phyloP scores from a whole-genome alignment of 306 rosid genomes.

The Quercus suber region DNA sequence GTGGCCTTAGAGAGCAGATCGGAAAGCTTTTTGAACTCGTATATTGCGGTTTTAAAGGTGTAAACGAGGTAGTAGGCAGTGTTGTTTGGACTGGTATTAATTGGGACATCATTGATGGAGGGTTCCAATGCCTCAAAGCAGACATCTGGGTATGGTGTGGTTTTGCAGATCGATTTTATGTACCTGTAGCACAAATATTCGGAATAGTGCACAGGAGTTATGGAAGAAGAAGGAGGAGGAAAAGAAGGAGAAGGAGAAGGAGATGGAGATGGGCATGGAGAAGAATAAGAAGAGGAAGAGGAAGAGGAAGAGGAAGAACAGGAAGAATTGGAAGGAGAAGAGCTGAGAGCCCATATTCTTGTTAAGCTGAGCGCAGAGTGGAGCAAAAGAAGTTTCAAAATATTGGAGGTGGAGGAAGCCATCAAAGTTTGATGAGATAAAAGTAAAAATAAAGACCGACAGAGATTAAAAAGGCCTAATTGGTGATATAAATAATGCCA shows the following conservation, averaged over 20 bases:
- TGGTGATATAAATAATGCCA: background rate
- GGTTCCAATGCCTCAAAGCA: slow-evolving; percentile 60
- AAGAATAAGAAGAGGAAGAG: background rate
- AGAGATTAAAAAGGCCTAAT: background rate
- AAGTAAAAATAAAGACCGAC: background rate
- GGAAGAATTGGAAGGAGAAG: too few relatives aligned
- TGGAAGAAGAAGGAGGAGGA: slow-evolving; percentile 29
- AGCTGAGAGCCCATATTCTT: slow-evolving; percentile 7
- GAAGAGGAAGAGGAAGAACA: background rate
- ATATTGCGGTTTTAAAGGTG: slow-evolving; percentile 49
- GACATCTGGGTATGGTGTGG: slow-evolving; percentile 50
- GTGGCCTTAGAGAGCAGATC: slow-evolving; percentile 34
- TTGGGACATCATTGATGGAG: slow-evolving; percentile 32
- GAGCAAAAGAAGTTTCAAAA: slow-evolving; percentile 33
- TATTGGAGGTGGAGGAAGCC: slow-evolving; percentile 34
- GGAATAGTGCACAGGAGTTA: slow-evolving; percentile 15
- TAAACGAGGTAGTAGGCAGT: slow-evolving; percentile 42
- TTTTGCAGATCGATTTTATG: slow-evolving; percentile 49
- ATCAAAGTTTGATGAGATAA: slow-evolving; percentile 20
- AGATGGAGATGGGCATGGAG: background rate
- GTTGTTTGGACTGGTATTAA: slow-evolving; percentile 56
- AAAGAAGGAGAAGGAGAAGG: slow-evolving; percentile 33
- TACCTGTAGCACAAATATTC: slow-evolving; percentile 26
- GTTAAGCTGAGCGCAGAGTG: slow-evolving; percentile 28
- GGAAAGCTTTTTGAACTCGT: slow-evolving; percentile 60